phyloP scores from a whole-genome alignment of 164 flowering plant species.

The Liquidambar formosana region DNA sequence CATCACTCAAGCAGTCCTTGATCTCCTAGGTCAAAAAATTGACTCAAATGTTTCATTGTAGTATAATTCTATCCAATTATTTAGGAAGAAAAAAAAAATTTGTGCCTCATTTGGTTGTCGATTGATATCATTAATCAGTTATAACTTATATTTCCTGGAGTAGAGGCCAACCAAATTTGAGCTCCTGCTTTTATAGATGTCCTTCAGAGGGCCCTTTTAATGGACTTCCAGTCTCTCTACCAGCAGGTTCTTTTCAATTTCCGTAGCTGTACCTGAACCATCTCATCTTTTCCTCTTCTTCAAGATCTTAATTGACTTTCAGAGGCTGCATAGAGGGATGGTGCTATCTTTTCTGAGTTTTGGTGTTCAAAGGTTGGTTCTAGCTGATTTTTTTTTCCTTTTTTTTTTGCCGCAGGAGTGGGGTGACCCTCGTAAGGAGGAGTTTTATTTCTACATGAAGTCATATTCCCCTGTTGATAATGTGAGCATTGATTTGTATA shows the following conservation, averaged over 20 bases:
- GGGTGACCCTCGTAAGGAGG: conserved; percentile 85
- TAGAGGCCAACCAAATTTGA: neutral
- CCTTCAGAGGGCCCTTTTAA: neutral
- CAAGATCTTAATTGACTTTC: neutral
- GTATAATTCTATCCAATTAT: neutral
- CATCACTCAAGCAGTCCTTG: neutral
- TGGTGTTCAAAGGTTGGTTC: neutral
- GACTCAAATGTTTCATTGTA: neutral
- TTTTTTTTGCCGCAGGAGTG: conserved; percentile 61
- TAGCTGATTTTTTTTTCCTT: neutral
- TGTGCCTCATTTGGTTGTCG: neutral
- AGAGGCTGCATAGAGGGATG: neutral
- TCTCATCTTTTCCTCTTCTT: neutral
- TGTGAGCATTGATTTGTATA: conserved; percentile 31
- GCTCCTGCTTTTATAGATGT: neutral
- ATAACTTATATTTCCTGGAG: neutral
- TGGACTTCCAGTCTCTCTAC: neutral
- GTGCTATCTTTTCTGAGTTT: neutral
- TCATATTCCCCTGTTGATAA: conserved; percentile 90
- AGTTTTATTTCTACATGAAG: conserved; percentile 77
- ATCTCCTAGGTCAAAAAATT: neutral
- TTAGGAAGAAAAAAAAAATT: neutral
- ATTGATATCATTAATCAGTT: neutral
- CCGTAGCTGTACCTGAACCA: neutral
- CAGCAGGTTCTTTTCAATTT: neutral